Conservation (phyloP, 257 asterid species). For the Gentiana dahurica region DNA sequence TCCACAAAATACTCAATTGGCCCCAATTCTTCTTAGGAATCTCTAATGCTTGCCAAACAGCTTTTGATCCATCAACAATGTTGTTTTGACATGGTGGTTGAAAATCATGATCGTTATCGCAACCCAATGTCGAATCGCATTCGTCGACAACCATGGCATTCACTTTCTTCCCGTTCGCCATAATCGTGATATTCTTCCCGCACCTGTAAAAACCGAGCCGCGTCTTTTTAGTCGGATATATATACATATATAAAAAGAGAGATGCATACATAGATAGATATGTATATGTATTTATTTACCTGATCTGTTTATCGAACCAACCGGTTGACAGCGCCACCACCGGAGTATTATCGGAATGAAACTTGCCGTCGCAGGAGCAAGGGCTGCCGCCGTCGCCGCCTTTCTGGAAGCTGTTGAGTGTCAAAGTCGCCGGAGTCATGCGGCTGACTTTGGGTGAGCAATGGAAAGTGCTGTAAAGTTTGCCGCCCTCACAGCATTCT, state of each 20-base stretch:
- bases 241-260: no score
- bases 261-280: no score
- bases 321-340: constrained; percentile 37
- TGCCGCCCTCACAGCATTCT: background rate
- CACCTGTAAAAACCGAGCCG: constrained; percentile 1
- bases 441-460: background rate
- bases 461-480: background rate
- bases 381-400: constrained; percentile 36
- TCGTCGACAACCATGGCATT: constrained; percentile 36
- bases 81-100: constrained; percentile 31
- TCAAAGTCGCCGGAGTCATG: constrained; percentile 21
- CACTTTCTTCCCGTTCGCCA: constrained; percentile 27
- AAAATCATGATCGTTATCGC: constrained; percentile 31
- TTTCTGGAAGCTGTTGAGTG: constrained; percentile 25
- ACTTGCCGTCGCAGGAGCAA: constrained; percentile 24
- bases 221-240: no score
- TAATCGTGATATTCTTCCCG: constrained; percentile 16
- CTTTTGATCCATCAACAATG: constrained; percentile 32
- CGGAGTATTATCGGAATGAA: constrained; percentile 27
- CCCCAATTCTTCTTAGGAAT: background rate
- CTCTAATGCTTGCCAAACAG: constrained; percentile 36
- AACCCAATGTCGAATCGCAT: constrained; percentile 34
- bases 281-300: background rate
- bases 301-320: constrained; percentile 24
- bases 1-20: background rate